phyloP scores from a whole-genome alignment of 2,329 filamentous ascomycete species.

The Fusarium sp. region DNA sequence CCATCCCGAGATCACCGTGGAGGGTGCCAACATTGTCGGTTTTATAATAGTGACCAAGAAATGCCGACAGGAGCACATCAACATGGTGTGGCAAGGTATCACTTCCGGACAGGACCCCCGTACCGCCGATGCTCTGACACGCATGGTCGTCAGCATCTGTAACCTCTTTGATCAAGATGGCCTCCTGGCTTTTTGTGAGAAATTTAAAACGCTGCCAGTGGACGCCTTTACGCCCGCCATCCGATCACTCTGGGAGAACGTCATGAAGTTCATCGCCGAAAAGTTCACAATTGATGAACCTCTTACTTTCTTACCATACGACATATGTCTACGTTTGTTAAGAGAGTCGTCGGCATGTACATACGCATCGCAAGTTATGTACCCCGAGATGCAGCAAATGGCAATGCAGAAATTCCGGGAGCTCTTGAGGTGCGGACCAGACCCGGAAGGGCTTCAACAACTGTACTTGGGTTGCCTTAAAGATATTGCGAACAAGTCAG shows the following conservation, averaged over 20 bases:
- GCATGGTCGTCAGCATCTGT: slow-evolving; percentile 68
- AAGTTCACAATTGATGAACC: slow-evolving; percentile 58
- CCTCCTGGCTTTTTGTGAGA: slow-evolving; percentile 77
- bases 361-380: slow-evolving; percentile 66
- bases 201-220: slow-evolving; percentile 75
- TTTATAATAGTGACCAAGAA: slow-evolving; percentile 85
- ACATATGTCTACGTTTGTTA: slow-evolving; percentile 74
- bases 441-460: slow-evolving; percentile 66
- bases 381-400: slow-evolving; percentile 73
- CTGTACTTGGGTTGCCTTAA: slow-evolving; percentile 76
- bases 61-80: slow-evolving; percentile 79
- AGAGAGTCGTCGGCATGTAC: slow-evolving; percentile 75
- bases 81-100: slow-evolving; percentile 87
- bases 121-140: slow-evolving; percentile 83
- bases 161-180: slow-evolving; percentile 63
- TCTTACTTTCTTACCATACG: slow-evolving; percentile 60
- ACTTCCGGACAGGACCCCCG: slow-evolving; percentile 85
- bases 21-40: slow-evolving; percentile 85
- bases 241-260: slow-evolving; percentile 70
- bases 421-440: slow-evolving; percentile 70
- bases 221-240: slow-evolving; percentile 72
- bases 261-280: slow-evolving; percentile 65
- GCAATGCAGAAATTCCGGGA: slow-evolving; percentile 72
- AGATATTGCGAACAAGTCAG: slow-evolving; percentile 74
- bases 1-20: slow-evolving; percentile 87